phyloP scores from a whole-genome alignment of 163 green algal species.

The Trebouxia gelatinosa region DNA sequence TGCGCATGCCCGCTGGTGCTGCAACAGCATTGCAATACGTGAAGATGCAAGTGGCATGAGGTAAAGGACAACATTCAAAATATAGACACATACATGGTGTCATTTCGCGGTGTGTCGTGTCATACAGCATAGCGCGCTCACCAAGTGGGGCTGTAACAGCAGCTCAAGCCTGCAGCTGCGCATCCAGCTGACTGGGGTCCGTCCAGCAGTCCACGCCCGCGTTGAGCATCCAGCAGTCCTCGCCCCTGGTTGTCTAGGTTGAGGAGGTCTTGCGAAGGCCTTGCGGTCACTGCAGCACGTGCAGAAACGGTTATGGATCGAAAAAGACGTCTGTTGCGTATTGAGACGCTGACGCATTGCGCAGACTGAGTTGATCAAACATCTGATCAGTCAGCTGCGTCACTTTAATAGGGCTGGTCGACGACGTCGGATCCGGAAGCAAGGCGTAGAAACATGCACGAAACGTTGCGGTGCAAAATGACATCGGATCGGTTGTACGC shows the following conservation, averaged over 20 bases:
- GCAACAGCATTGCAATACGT: background rate
- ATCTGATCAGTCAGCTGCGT: too few relatives aligned
- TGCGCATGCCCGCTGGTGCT: background rate
- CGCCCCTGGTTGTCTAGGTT: background rate
- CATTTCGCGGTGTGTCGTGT: too few relatives aligned
- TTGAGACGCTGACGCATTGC: too few relatives aligned
- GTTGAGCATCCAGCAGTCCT: background rate
- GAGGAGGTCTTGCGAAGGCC: background rate
- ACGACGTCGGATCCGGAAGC: too few relatives aligned
- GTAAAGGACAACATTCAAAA: background rate
- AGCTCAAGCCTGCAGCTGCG: background rate
- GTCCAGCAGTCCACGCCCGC: background rate
- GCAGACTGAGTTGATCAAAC: too few relatives aligned
- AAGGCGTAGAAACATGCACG: too few relatives aligned
- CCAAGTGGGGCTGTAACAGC: background rate
- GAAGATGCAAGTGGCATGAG: background rate
- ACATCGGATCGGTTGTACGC: too few relatives aligned
- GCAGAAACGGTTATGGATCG: background rate
- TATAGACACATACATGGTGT: background rate
- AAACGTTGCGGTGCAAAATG: too few relatives aligned
- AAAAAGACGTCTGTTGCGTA: too few relatives aligned
- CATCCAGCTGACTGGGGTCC: background rate
- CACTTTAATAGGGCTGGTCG: too few relatives aligned
- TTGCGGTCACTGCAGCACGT: background rate
- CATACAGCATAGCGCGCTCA: background rate